Evolutionary conservation across 148 eudicot species (phyloP).

Genomic region (Silene conica): DNA sequence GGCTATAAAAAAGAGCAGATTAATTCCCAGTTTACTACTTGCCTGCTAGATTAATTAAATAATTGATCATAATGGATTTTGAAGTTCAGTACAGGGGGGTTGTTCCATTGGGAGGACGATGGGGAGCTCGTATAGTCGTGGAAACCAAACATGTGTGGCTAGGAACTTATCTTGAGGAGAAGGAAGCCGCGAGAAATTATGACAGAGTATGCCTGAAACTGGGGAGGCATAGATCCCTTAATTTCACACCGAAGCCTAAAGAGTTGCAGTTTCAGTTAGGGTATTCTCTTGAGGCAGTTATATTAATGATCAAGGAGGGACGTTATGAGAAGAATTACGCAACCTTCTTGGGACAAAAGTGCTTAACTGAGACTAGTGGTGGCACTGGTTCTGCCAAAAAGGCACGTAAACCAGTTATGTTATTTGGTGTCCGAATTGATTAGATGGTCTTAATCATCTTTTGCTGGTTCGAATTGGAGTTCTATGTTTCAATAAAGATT

Average conservation of each 20-base stretch:
- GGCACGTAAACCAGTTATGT: slow-evolving; percentile 9
- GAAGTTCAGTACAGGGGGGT: slow-evolving; percentile 1
- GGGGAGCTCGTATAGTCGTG: slow-evolving; percentile 4
- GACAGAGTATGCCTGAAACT: slow-evolving; percentile 7
- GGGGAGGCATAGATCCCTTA: not conserved
- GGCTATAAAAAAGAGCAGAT: not conserved
- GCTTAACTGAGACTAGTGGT: not conserved
- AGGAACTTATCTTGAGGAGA: not conserved
- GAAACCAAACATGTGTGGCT: not conserved
- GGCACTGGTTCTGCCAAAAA: not conserved
- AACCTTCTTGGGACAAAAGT: not conserved
- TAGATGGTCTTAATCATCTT: not conserved
- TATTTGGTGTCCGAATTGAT: slow-evolving; percentile 12
- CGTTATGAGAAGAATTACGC: not conserved
- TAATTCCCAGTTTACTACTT: not conserved
- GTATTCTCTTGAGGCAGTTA: not conserved
- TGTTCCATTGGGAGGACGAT: not conserved
- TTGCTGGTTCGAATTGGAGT: not conserved
- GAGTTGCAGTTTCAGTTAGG: not conserved
- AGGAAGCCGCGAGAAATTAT: slow-evolving; percentile 1
- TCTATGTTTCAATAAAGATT: not conserved
- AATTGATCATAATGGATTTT: not conserved
- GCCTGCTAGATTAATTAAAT: not conserved
- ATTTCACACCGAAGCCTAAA: not conserved
- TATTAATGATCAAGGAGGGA: slow-evolving; percentile 2